Conservation (phyloP, 2,329 filamentous ascomycete genomes). For the Chaetomium strumarium region DNA sequence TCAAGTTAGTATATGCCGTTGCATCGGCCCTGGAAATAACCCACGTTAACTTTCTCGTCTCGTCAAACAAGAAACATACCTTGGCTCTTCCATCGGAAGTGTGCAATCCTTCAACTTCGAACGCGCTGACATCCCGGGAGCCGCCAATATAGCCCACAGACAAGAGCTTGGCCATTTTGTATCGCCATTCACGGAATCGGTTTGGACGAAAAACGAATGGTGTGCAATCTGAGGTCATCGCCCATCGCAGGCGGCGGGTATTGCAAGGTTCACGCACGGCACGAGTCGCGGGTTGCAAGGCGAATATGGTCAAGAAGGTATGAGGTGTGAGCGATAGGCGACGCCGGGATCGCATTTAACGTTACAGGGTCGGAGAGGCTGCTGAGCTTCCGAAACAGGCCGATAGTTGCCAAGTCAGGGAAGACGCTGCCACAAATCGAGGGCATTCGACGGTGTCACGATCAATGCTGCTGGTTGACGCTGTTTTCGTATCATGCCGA, state of each 20-base stretch:
- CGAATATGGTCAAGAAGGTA: not conserved
- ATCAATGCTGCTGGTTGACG: conserved; percentile 15
- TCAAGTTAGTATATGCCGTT: not conserved
- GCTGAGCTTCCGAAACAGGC: conserved; percentile 5
- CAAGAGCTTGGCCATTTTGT: not conserved
- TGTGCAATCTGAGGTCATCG: not conserved
- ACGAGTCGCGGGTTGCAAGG: conserved; percentile 8
- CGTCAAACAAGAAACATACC: conserved; percentile 1
- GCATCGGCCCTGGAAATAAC: not conserved
- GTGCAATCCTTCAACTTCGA: not conserved
- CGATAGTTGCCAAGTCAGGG: conserved; percentile 11
- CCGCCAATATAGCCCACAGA: not conserved
- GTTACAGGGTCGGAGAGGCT: conserved; percentile 7
- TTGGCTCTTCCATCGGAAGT: not conserved
- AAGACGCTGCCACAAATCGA: conserved; percentile 10
- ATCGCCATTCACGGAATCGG: not conserved
- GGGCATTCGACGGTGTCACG: conserved; percentile 14
- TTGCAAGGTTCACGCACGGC: conserved; percentile 14
- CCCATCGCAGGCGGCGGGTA: conserved; percentile 1
- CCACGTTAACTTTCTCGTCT: not conserved
- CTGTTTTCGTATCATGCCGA: conserved; percentile 17
- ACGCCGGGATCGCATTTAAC: conserved; percentile 10
- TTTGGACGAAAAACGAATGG: not conserved
- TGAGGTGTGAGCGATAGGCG: conserved; percentile 8
- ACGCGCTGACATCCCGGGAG: not conserved